Evolutionary conservation across 1,284 basidiomycete species (phyloP), one percentile per base, ranked within the genome.

Genomic region (Rhizoctonia solani): DNA sequence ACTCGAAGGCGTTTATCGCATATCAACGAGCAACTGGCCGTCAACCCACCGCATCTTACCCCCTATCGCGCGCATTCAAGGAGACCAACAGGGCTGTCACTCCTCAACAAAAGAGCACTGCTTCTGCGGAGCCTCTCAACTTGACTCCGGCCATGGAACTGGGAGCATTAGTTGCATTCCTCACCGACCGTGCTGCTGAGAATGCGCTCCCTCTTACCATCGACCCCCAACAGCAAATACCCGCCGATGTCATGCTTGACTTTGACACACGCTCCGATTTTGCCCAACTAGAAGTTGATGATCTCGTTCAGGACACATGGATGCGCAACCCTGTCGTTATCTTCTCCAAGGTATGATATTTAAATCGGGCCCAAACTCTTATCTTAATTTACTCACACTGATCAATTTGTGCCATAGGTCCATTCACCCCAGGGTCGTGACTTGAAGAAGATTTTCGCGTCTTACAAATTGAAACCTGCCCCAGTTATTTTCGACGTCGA

Each of bases 221-320:
- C 54, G 85, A 93, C 74, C 87, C 90, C 0, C 72, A 80, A 4
- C 71, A 74, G 19, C 85, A 90, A 0, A 84, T 94, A 68, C 89
- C 93, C 74, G 90, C 92, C 1, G 82, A 88, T 70, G 82, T 92
- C 61, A 83, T 95, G 11, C 82, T 95, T 63, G 92, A 92, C 73
- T 94, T 94, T 75, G 90, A 94, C 75, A 88, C 88, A 0, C 81
- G 86, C 13, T 79, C 81, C 53, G 70, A 73, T 23, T 75, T 78
- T 50, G 65, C 71, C 11, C 55, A 47, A 30, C 66, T 44, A 14
- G 87, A 89, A 72, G 81, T 88, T 39, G 74, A 79, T 61, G 79
- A 77, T 1, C 79, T 86, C 74, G 80, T 87, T 25, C 77, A 82
- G 2, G 82, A 85, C 29, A 84, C 87, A 21, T 92, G 91, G 88